phyloP scores from a whole-genome alignment of 495 filamentous ascomycete genomes.

The Durotheca rogersii region DNA sequence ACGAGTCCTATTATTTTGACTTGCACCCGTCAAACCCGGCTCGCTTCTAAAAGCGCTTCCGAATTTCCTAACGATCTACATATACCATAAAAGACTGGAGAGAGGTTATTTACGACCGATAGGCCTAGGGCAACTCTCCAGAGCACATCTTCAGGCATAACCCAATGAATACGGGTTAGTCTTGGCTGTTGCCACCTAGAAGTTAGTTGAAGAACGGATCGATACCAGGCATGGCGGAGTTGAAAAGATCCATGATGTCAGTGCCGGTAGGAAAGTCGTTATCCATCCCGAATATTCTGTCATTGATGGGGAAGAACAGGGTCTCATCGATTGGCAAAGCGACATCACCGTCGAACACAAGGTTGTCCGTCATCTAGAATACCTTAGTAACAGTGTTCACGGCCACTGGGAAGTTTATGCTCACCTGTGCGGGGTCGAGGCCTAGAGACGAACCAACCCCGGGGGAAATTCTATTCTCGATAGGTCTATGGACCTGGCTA shows the following conservation, averaged over 20 bases:
- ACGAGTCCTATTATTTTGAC: no score
- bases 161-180: no score
- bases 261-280: slow-evolving; percentile 20
- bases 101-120: no score
- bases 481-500: not conserved
- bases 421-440: slow-evolving; percentile 6
- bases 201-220: slow-evolving; percentile 17
- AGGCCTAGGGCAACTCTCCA: no score
- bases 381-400: not conserved
- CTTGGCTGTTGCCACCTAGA: not conserved
- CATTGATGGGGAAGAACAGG: slow-evolving; percentile 19
- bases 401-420: not conserved
- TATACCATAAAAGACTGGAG: no score
- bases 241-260: slow-evolving; percentile 25
- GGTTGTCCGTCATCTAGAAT: slow-evolving; percentile 2
- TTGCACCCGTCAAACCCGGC: no score
- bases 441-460: not conserved
- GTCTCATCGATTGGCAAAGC: slow-evolving; percentile 6
- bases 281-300: slow-evolving; percentile 14
- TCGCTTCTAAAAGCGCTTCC: no score
- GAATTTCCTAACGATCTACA: no score
- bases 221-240: slow-evolving; percentile 16
- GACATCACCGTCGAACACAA: slow-evolving; percentile 9
- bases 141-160: no score
- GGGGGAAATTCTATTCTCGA: not conserved